These are phyloP conservation scores for Ophiocordyceps australis DNA, from an alignment of 2,329 filamentous ascomycete species.

Conservation along the genomic window DNA sequence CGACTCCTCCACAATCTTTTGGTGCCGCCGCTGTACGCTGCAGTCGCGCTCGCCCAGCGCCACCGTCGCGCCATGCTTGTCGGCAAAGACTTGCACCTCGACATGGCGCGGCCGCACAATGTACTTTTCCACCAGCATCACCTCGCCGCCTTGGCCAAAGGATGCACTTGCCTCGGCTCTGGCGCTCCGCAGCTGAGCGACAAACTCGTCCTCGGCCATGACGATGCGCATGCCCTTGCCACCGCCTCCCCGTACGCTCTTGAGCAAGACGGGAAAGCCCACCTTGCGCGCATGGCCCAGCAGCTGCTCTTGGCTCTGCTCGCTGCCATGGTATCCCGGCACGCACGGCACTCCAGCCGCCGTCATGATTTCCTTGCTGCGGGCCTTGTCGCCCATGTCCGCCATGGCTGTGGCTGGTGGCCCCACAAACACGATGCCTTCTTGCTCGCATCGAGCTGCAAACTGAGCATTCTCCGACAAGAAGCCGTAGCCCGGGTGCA, in stretches of 20 bases:
- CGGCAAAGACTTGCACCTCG: slow-evolving; percentile 82
- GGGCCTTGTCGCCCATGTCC: slow-evolving; percentile 87
- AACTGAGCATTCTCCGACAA: slow-evolving; percentile 87
- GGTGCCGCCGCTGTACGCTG: slow-evolving; percentile 70
- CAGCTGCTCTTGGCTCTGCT: slow-evolving; percentile 50
- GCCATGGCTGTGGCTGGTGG: slow-evolving; percentile 67
- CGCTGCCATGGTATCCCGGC: slow-evolving; percentile 79
- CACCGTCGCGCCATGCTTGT: slow-evolving; percentile 60
- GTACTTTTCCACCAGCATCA: slow-evolving; percentile 73
- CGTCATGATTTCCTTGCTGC: slow-evolving; percentile 93
- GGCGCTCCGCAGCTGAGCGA: slow-evolving; percentile 51
- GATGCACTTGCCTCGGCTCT: slow-evolving; percentile 59
- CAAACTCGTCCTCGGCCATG: slow-evolving; percentile 47
- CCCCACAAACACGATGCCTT: slow-evolving; percentile 86
- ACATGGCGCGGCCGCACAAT: slow-evolving; percentile 67
- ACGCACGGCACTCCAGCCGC: slow-evolving; percentile 91
- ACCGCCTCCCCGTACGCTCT: slow-evolving; percentile 65
- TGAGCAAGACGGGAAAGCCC: slow-evolving; percentile 54
- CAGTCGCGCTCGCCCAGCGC: slow-evolving; percentile 81
- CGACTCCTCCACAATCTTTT: slow-evolving; percentile 83
- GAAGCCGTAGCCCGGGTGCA: slow-evolving; percentile 95
- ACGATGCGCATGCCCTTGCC: slow-evolving; percentile 78
- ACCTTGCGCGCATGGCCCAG: slow-evolving; percentile 54
- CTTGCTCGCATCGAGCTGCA: slow-evolving; percentile 71
- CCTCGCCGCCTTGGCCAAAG: slow-evolving; percentile 64